Conservation (phyloP, 169 alveolate genomes). For the Babesia ovata region DNA sequence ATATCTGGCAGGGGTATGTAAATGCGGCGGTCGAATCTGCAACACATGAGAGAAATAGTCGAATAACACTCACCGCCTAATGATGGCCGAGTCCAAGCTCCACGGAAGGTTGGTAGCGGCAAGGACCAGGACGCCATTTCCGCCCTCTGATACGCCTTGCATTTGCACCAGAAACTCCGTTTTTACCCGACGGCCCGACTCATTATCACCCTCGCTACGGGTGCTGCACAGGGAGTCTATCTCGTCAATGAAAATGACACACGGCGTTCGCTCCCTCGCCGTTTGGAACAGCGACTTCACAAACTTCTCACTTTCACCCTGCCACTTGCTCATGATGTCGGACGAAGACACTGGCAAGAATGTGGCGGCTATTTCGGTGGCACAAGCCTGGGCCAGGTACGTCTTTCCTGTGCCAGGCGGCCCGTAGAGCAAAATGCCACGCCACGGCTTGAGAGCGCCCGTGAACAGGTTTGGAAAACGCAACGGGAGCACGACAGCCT, state of each 20-base stretch:
- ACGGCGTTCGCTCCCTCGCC: slow-evolving; percentile 94
- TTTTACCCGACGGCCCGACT: slow-evolving; percentile 96
- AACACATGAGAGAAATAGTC: neutral
- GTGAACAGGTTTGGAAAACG: slow-evolving; percentile 93
- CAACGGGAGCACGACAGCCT: slow-evolving; percentile 94
- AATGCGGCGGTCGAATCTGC: slow-evolving; percentile 92
- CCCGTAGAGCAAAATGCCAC: slow-evolving; percentile 66
- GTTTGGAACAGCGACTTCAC: slow-evolving; percentile 91
- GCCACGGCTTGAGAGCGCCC: slow-evolving; percentile 91
- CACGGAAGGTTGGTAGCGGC: slow-evolving; percentile 92
- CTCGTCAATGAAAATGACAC: slow-evolving; percentile 98
- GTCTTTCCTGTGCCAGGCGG: slow-evolving; percentile 99
- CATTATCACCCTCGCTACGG: slow-evolving; percentile 95
- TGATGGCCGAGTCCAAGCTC: slow-evolving; percentile 97
- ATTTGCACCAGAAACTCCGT: slow-evolving; percentile 99
- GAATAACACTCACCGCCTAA: slow-evolving; percentile 84
- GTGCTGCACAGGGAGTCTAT: slow-evolving; percentile 96
- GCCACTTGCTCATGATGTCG: slow-evolving; percentile 96
- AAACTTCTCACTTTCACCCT: slow-evolving; percentile 98
- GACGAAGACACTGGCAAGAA: slow-evolving; percentile 94
- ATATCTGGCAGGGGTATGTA: slow-evolving; percentile 98
- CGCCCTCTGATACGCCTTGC: slow-evolving; percentile 88
- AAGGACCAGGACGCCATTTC: slow-evolving; percentile 66
- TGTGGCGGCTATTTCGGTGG: slow-evolving; percentile 96
- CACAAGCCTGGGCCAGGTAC: slow-evolving; percentile 98